These are phyloP conservation scores for Saccharomycopsis sp. DNA, from an alignment of 805 yeast species.

Conservation along the genomic window DNA sequence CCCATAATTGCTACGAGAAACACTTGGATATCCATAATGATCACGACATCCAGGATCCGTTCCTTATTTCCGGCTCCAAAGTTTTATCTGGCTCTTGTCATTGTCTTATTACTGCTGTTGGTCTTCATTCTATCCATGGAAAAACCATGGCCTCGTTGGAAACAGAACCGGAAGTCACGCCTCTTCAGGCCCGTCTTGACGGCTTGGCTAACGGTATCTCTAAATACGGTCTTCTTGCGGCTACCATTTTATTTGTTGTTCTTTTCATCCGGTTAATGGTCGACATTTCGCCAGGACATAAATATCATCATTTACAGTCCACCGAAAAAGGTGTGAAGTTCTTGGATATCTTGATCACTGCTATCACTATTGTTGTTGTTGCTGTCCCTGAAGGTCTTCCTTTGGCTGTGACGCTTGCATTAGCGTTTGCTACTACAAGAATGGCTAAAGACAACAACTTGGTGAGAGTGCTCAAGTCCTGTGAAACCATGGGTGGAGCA, in stretches of 20 bases:
- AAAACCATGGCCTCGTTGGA: conserved; percentile 78
- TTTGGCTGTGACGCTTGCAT: conserved; percentile 89
- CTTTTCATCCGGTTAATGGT: conserved; percentile 70
- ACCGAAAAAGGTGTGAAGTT: conserved; percentile 81
- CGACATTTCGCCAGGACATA: conserved; percentile 47
- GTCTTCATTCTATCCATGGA: conserved; percentile 84
- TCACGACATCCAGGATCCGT: conserved; percentile 58
- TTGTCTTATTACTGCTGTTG: conserved; percentile 86
- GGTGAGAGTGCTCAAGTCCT: conserved; percentile 87
- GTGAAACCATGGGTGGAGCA: conserved; percentile 99
- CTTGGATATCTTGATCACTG: conserved; percentile 79
- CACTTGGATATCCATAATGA: conserved; percentile 23
- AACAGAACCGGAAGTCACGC: conserved; percentile 77
- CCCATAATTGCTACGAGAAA: not conserved
- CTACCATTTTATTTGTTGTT: conserved; percentile 71
- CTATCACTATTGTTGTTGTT: conserved; percentile 89
- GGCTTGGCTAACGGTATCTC: conserved; percentile 88
- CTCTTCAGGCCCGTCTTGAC: conserved; percentile 77
- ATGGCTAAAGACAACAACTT: conserved; percentile 95
- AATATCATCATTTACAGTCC: conserved; percentile 39
- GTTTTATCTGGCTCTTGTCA: conserved; percentile 79
- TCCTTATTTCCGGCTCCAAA: conserved; percentile 87
- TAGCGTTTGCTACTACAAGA: conserved; percentile 96
- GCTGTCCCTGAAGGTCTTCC: conserved; percentile 99
- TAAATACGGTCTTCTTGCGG: conserved; percentile 86